These are phyloP conservation scores for Linanthus parryae DNA, from an alignment of 148 eudicot species.

Conservation along the genomic window DNA sequence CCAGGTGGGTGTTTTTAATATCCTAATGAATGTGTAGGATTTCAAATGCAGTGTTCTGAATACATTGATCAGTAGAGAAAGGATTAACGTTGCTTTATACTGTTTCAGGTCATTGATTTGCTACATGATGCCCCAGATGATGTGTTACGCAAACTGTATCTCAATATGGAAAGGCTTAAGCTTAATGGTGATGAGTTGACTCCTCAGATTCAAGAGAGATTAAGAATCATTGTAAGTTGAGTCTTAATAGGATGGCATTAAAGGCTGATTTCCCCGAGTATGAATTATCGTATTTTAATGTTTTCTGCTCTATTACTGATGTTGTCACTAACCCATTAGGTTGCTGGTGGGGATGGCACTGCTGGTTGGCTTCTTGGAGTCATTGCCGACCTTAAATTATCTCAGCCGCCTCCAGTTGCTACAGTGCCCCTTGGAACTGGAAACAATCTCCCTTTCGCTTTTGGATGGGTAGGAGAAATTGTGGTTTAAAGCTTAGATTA, in stretches of 20 bases:
- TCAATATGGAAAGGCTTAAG: constrained; percentile 71
- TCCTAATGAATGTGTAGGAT: neutral
- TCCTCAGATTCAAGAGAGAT: constrained; percentile 46
- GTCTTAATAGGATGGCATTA: neutral
- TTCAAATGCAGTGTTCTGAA: neutral
- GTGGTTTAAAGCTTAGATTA: constrained; percentile 10
- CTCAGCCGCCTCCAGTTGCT: constrained; percentile 88
- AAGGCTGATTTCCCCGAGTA: neutral
- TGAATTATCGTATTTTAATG: neutral
- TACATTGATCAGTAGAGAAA: neutral
- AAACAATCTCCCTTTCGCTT: constrained; percentile 93
- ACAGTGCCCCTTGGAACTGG: constrained; percentile 96
- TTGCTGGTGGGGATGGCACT: constrained; percentile 99
- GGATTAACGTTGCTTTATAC: neutral
- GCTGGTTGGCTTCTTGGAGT: constrained; percentile 99
- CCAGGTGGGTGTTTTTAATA: constrained; percentile 56
- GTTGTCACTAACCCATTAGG: constrained; percentile 52
- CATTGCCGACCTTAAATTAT: constrained; percentile 73
- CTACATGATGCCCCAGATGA: constrained; percentile 76
- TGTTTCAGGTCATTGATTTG: constrained; percentile 66
- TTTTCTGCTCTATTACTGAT: constrained; percentile 1
- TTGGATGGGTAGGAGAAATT: constrained; percentile 74
- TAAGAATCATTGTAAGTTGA: constrained; percentile 73
- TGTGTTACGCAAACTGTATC: constrained; percentile 50
- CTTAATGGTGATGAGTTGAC: constrained; percentile 55